phyloP scores from a whole-genome alignment of 371 early-diverging fungal genomes.

The Mortierella sp. region DNA sequence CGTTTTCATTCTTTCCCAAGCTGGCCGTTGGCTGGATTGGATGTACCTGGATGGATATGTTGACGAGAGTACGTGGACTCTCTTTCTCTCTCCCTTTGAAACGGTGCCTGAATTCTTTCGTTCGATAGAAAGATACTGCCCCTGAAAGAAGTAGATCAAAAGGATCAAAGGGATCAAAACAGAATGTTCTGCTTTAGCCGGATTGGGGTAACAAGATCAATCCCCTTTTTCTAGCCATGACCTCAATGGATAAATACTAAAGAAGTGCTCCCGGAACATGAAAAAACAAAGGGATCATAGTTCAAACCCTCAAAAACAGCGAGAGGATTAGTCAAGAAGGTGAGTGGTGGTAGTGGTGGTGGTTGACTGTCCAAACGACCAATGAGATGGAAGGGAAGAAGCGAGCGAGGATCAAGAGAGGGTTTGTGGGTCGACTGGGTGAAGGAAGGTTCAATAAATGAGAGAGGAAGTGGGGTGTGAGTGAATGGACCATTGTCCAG shows the following conservation, averaged over 20 bases:
- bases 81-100: neutral
- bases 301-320: neutral
- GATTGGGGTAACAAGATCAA: neutral
- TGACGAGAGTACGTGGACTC: neutral
- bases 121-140: too few relatives aligned
- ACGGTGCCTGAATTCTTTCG: neutral
- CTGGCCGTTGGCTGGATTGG: neutral
- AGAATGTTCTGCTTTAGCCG: neutral
- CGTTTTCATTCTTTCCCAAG: neutral
- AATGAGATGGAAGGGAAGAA: too few relatives aligned
- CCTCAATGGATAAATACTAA: neutral
- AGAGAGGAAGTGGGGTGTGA: too few relatives aligned
- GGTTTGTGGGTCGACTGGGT: too few relatives aligned
- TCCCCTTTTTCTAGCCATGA: too few relatives aligned
- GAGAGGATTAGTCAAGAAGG: too few relatives aligned
- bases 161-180: neutral
- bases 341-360: too few relatives aligned
- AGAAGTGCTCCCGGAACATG: neutral
- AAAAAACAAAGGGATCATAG: neutral
- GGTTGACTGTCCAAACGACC: too few relatives aligned
- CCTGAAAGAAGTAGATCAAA: neutral
- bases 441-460: too few relatives aligned
- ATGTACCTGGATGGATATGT: neutral
- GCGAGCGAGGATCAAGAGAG: too few relatives aligned
- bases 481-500: too few relatives aligned